Evolutionary conservation across 257 asterid genomes (phyloP).

Genomic region (Solanum tarapatanum): DNA sequence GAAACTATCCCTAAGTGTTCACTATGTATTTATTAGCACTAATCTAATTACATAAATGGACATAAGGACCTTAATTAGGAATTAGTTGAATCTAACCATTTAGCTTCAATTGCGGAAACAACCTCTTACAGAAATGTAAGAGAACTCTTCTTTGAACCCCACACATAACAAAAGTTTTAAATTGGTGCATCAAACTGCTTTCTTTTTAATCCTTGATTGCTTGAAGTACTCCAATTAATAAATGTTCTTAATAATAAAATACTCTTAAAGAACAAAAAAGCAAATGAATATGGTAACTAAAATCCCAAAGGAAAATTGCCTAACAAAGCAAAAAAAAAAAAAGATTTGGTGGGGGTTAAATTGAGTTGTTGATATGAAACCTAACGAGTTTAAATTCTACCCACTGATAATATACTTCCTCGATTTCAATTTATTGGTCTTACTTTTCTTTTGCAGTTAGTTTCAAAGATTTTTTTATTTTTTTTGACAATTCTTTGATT

Average conservation of each 20-base stretch:
- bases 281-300: background rate
- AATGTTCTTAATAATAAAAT: background rate
- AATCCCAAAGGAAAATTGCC: background rate
- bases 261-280: background rate
- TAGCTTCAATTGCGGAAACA: background rate
- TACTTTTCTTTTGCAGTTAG: background rate
- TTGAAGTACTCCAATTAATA: background rate
- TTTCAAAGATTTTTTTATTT: background rate
- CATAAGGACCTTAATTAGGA: background rate
- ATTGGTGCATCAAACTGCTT: background rate
- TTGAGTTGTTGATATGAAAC: background rate
- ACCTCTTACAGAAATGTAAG: too few relatives aligned
- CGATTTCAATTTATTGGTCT: background rate
- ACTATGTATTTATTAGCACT: background rate
- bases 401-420: background rate
- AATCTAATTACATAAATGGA: background rate
- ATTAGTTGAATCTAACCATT: background rate
- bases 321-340: background rate
- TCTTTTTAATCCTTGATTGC: background rate
- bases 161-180: fast-evolving
- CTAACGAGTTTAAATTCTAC: background rate
- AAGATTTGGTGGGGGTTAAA: background rate
- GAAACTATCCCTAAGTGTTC: background rate
- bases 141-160: background rate
- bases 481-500: background rate